Evolutionary conservation across 2,329 filamentous ascomycete species (phyloP).

Genomic region (Pseudogymnoascus sp.): DNA sequence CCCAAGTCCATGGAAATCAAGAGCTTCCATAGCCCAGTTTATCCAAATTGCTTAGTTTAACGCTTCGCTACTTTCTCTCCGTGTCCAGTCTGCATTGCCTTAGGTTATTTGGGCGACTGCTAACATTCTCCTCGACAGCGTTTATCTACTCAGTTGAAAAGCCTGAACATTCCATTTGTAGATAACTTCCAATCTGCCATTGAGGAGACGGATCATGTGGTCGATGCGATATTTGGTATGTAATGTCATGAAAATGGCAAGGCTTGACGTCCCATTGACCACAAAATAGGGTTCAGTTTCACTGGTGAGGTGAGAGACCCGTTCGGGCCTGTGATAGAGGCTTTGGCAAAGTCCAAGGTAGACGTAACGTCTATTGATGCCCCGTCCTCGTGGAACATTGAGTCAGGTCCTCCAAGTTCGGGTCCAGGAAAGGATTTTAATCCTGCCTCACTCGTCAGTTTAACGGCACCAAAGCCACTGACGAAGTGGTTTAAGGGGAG

Average conservation of each 20-base stretch:
- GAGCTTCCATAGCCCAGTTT: background rate
- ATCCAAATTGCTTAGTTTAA: constrained; percentile 9
- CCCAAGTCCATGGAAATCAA: background rate
- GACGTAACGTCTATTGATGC: constrained; percentile 87
- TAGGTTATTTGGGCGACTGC: constrained; percentile 9
- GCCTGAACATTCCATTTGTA: constrained; percentile 75
- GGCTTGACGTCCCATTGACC: constrained; percentile 11
- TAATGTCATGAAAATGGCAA: constrained; percentile 7
- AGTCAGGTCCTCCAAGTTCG: constrained; percentile 67
- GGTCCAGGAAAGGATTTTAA: constrained; percentile 74
- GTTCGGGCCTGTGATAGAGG: constrained; percentile 72
- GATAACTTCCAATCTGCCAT: constrained; percentile 67
- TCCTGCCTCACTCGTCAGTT: constrained; percentile 71
- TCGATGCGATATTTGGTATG: constrained; percentile 88
- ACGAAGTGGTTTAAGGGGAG: constrained; percentile 75
- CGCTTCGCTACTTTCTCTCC: background rate
- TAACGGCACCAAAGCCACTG: constrained; percentile 89
- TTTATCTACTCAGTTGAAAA: constrained; percentile 73
- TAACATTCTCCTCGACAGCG: constrained; percentile 44
- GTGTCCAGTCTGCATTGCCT: background rate
- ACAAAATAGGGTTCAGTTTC: constrained; percentile 72
- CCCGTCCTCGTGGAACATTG: constrained; percentile 91
- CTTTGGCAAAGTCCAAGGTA: constrained; percentile 62
- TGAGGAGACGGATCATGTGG: constrained; percentile 63
- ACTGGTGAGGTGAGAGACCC: constrained; percentile 86